Conservation (phyloP, 495 filamentous ascomycete genomes). For the Neurospora sp. region DNA sequence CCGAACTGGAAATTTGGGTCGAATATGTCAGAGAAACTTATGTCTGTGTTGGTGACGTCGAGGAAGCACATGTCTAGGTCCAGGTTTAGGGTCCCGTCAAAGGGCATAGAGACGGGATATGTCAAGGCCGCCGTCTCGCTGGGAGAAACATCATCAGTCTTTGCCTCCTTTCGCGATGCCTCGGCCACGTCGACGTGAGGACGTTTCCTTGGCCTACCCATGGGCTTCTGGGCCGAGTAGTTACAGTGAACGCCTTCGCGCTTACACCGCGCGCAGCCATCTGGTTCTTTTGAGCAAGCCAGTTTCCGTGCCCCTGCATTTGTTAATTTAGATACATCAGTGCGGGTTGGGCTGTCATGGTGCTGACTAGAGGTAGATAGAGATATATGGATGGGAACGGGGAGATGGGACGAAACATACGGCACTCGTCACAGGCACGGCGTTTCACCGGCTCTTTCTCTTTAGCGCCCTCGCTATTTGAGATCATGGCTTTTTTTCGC, state of each 20-base stretch:
- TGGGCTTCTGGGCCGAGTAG: constrained; percentile 52
- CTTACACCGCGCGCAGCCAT: constrained; percentile 47
- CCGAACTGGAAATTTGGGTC: constrained; percentile 5
- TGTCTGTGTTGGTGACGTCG: constrained; percentile 17
- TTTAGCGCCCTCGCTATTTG: not conserved
- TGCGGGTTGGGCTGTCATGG: not conserved
- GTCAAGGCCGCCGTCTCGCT: not conserved
- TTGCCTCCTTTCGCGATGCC: constrained; percentile 1
- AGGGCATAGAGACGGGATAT: constrained; percentile 6
- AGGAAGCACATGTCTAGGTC: constrained; percentile 27
- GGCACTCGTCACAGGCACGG: constrained; percentile 53
- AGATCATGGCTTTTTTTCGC: not conserved
- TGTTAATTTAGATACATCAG: constrained; percentile 13
- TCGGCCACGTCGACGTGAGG: constrained; percentile 27
- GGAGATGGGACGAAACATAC: constrained; percentile 30
- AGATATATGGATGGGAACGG: not conserved
- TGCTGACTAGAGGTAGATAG: not conserved
- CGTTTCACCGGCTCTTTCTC: constrained; percentile 26
- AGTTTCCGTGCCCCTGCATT: constrained; percentile 47
- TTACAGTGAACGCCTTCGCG: constrained; percentile 43
- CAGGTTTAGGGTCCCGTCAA: constrained; percentile 15
- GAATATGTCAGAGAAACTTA: constrained; percentile 25
- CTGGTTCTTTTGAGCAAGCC: constrained; percentile 48
- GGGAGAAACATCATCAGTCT: not conserved
- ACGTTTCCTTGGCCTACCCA: constrained; percentile 52